Percentiles rank a stretch among this genome's conserved stretches.
These are phyloP conservation scores for Lentinus brumalis DNA, from an alignment of 768 basidiomycete genomes.

Conservation along the genomic window DNA sequence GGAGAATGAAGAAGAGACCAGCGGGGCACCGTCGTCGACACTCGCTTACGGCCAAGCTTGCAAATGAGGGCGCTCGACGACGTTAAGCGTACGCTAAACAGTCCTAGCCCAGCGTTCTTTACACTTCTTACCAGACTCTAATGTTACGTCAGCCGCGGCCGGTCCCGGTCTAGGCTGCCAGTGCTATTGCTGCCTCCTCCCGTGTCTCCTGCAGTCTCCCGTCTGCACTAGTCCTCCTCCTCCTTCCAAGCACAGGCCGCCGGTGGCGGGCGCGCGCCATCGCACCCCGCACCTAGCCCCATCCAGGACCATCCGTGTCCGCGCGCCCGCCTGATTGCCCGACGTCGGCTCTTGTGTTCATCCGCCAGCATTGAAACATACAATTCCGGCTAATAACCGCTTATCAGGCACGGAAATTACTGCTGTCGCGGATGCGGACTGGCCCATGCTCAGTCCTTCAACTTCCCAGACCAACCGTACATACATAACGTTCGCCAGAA, in stretches of 20 bases:
- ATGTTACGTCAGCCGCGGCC: slow-evolving; percentile 13
- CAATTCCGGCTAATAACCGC: not conserved
- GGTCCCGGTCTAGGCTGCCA: too few species aligned
- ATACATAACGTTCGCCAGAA: not conserved
- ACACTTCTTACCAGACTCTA: slow-evolving; percentile 4
- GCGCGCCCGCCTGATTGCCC: not conserved
- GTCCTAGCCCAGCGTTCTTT: slow-evolving; percentile 1
- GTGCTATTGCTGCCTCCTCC: too few species aligned
- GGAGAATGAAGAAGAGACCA: slow-evolving; percentile 10
- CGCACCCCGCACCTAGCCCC: too few species aligned
- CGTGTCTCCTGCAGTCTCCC: too few species aligned
- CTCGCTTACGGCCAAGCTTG: slow-evolving; percentile 16
- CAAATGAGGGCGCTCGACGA: slow-evolving; percentile 14
- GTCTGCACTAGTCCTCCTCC: too few species aligned
- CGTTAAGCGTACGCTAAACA: not conserved
- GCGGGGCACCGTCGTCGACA: slow-evolving; percentile 15
- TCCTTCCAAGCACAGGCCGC: too few species aligned
- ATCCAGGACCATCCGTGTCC: not conserved
- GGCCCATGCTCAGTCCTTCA: not conserved
- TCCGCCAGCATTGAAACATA: slow-evolving; percentile 6
- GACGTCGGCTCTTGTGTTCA: slow-evolving; percentile 1
- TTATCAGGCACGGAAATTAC: slow-evolving; percentile 17
- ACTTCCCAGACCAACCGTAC: not conserved
- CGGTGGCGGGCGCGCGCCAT: too few species aligned
- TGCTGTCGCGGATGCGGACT: not conserved